Evolutionary conservation across 306 rosid genomes (phyloP), one percentile per base, ranked within the genome.

Genomic region (Castanopsis chinensis): DNA sequence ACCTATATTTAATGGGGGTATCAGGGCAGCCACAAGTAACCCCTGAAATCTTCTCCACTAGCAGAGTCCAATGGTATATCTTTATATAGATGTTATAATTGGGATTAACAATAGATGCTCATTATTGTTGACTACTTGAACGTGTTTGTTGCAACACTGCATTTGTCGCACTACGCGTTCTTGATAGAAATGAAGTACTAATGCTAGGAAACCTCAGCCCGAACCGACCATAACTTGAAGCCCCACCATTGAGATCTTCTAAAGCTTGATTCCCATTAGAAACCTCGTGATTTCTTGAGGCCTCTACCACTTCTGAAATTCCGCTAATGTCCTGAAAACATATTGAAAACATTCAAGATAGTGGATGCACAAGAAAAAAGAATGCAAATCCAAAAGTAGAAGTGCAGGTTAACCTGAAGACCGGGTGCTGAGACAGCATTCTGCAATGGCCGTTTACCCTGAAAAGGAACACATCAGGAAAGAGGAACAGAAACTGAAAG

Each of bases 91-190:
- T 74, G 8, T 73, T 57, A 45, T 69, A 76, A 72, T 11, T 61
- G 23, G 32, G 76, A 82, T 55, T 68, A 64, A 79, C 56, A 57
- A 72, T 71, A 20, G 32, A 76, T 70, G 73, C 41, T 73, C 83
- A 81, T 27, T 65, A 9, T 30, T 32, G 76, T 72, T 69, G 74
- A 71, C 85, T 81, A 41, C 64, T 74, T 9, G 92, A 73, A 67
- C 94, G 99, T 27, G 83, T 77, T 80, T 86, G 87, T 58, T 85
- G 90, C 76, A 83, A 80, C 79, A 87, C 79, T 56, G 91, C 85
- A 52, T 55, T 86, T 63, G 97, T 90, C 2, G 98, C 96, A 68
- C 97, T 91, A 15, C 89, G 88, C 0, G 97, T 96, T 83, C 99
- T 88, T 20, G 85, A 43, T 54, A 93, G 82, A 71, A 89, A 77